These are phyloP conservation scores for Suillus americanus DNA, from an alignment of 768 basidiomycete genomes.

Conservation along the genomic window DNA sequence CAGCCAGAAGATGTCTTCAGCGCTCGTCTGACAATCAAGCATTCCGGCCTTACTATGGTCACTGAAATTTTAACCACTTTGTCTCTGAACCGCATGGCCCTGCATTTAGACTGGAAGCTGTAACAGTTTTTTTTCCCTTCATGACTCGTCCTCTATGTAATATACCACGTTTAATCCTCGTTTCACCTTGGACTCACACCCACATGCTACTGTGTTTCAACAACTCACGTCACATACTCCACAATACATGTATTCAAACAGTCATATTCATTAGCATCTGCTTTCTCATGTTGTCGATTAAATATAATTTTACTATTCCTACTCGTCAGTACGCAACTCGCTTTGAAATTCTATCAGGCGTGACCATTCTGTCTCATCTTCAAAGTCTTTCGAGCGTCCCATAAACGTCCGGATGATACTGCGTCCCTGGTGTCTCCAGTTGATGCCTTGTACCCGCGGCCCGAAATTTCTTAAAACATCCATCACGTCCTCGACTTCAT, in stretches of 20 bases:
- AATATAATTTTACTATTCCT: slow-evolving; percentile 6
- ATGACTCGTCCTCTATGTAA: neutral
- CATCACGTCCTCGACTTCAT: slow-evolving; percentile 81
- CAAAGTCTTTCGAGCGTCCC: slow-evolving; percentile 83
- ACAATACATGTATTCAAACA: slow-evolving; percentile 2
- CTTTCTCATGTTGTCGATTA: neutral
- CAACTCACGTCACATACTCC: slow-evolving; percentile 4
- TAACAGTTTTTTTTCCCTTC: slow-evolving; percentile 8
- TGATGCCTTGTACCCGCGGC: slow-evolving; percentile 54
- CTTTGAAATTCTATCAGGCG: slow-evolving; percentile 58
- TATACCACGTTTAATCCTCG: neutral
- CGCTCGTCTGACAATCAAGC: slow-evolving; percentile 60
- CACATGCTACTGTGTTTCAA: neutral
- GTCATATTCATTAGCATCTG: neutral
- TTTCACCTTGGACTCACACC: neutral
- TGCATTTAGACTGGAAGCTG: slow-evolving; percentile 51
- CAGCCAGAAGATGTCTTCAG: slow-evolving; percentile 55
- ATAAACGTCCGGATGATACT: slow-evolving; percentile 88
- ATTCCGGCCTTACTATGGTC: slow-evolving; percentile 57
- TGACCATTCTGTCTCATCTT: slow-evolving; percentile 85
- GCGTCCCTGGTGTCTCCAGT: slow-evolving; percentile 85
- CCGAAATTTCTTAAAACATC: slow-evolving; percentile 85
- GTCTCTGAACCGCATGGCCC: slow-evolving; percentile 70
- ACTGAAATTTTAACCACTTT: slow-evolving; percentile 81
- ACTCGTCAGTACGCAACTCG: slow-evolving; percentile 22